These are phyloP conservation scores for Suillus alpinus DNA, from an alignment of 768 basidiomycete genomes.

Conservation along the genomic window DNA sequence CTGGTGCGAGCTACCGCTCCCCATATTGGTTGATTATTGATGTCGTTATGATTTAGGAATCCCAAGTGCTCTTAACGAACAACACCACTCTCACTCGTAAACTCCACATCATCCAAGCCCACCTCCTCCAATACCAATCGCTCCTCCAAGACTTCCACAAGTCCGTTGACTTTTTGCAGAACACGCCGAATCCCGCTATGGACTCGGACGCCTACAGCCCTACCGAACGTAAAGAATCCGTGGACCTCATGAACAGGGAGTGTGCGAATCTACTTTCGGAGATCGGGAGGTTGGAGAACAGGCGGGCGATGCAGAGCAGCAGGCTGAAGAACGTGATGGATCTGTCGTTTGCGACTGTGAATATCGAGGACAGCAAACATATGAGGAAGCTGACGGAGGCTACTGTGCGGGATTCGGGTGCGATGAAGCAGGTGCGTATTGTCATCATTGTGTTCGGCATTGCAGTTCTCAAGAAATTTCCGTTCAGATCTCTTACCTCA, in stretches of 20 bases:
- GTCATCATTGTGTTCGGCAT: not conserved
- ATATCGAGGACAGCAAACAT: conserved; percentile 43
- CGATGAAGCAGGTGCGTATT: conserved; percentile 21
- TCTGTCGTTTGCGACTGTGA: conserved; percentile 50
- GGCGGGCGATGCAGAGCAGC: conserved; percentile 28
- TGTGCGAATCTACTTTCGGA: conserved; percentile 36
- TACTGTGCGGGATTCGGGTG: conserved; percentile 9
- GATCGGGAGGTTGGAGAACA: conserved; percentile 42
- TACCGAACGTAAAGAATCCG: not conserved
- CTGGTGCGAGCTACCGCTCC: no score
- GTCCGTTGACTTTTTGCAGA: conserved; percentile 45
- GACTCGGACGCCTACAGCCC: conserved; percentile 20
- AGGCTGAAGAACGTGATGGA: conserved; percentile 24
- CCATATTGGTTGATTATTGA: conserved; percentile 6
- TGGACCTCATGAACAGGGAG: conserved; percentile 7
- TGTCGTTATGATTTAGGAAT: conserved; percentile 36
- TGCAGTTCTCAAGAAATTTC: not conserved
- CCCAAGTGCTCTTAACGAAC: conserved; percentile 33
- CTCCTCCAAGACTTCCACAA: conserved; percentile 55
- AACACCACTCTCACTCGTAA: conserved; percentile 46
- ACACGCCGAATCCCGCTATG: conserved; percentile 50
- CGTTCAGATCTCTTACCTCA: conserved; percentile 49
- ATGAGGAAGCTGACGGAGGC: conserved; percentile 7
- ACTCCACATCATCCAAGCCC: conserved; percentile 55
- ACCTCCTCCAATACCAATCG: conserved; percentile 53